phyloP scores from a whole-genome alignment of 2,329 filamentous ascomycete species.

The Xylariaceae sp. region DNA sequence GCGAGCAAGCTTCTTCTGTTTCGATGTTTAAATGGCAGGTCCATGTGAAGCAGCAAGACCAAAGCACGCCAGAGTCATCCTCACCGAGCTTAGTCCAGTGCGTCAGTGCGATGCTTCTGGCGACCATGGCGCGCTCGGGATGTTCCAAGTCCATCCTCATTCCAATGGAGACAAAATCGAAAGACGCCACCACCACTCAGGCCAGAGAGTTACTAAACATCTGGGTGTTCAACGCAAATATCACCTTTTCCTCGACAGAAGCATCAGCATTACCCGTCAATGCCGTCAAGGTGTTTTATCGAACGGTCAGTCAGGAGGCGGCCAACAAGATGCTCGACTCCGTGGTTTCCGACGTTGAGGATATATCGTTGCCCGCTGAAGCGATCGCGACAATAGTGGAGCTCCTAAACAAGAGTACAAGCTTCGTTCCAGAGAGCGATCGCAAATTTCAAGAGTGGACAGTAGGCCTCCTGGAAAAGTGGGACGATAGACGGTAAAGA shows the following conservation, averaged over 20 bases:
- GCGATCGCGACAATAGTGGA: slow-evolving; percentile 43
- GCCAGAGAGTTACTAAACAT: slow-evolving; percentile 38
- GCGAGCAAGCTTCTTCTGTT: slow-evolving; percentile 40
- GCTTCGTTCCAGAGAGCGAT: slow-evolving; percentile 50
- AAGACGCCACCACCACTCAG: neutral
- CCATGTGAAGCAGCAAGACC: slow-evolving; percentile 34
- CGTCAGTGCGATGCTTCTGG: slow-evolving; percentile 47
- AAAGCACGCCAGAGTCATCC: slow-evolving; percentile 7
- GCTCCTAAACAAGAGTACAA: slow-evolving; percentile 44
- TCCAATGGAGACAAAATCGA: slow-evolving; percentile 30
- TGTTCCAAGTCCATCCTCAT: slow-evolving; percentile 52
- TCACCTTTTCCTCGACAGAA: slow-evolving; percentile 45
- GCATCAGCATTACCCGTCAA: slow-evolving; percentile 26
- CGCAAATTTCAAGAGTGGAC: slow-evolving; percentile 60
- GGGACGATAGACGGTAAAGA: slow-evolving; percentile 28
- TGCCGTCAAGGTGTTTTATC: slow-evolving; percentile 52
- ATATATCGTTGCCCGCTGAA: slow-evolving; percentile 48
- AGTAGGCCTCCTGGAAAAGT: slow-evolving; percentile 57
- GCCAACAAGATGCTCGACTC: slow-evolving; percentile 47
- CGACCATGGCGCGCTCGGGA: slow-evolving; percentile 51
- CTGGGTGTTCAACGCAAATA: slow-evolving; percentile 53
- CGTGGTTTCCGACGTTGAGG: slow-evolving; percentile 53
- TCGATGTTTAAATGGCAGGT: slow-evolving; percentile 56
- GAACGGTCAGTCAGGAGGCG: slow-evolving; percentile 38
- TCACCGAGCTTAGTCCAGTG: slow-evolving; percentile 44